Evolutionary conservation across 768 basidiomycete species (phyloP), one percentile per base, ranked within the genome.

Genomic region (Rhodotorula graminis): DNA sequence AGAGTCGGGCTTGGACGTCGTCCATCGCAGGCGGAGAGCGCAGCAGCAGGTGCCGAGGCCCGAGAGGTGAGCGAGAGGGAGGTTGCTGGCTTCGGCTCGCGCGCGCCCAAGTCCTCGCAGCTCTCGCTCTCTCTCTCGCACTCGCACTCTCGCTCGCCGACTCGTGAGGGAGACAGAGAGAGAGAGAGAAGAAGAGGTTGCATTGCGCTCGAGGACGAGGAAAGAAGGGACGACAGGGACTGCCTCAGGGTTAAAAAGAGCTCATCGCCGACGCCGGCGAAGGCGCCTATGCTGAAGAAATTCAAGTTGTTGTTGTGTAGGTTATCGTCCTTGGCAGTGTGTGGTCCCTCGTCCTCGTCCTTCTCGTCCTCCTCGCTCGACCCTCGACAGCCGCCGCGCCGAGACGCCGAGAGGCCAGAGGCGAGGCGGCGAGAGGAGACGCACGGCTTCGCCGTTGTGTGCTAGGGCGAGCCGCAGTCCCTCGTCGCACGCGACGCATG

Each of bases 221-320:
- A 50, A 25, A 25, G 33, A 31, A 29, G 31, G 14, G 49, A 60
- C 40, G 37, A 47, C 47, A n/a, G 23, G 53, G 53, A 44, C 15
- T 57, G 61, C 67, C 65, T 73, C 72, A 73, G 72, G 72, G 72
- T 73, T 73, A 73, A 73, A 73, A 73, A 73, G 72, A 15, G 25
- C 14, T 70, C 49, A 50, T 55, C 61, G 46, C 18, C 44, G 40
- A 18, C 47, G 59, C 44, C 44, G 42, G 61, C 59, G 29, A 27
- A 12, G 57, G 59, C 16, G 25, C 64, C 23, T 64, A 46, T 31
- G 70, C 65, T 71, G 70, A 71, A 71, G 72, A 73, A 73, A 73
- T 69, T 73, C 67, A 69, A 53, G 56, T 57, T 57, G 56, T 57
- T 63, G 56, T 65, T 59, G 65, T 31, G 52, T 58, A 29, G 53